These are phyloP conservation scores for Hypoxylon sp. DNA, from an alignment of 2,329 filamentous ascomycete genomes.

Conservation along the genomic window DNA sequence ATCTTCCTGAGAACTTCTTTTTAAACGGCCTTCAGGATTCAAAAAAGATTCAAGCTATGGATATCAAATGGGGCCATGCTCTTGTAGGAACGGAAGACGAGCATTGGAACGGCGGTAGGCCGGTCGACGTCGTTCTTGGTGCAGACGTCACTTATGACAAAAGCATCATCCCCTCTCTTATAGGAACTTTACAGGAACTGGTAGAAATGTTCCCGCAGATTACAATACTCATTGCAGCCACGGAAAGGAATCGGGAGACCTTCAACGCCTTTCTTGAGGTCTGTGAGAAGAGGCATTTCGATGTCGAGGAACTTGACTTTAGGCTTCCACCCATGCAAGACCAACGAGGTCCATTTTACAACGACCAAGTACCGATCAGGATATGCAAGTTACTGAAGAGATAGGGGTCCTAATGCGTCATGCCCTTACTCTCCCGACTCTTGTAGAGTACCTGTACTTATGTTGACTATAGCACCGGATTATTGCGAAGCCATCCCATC, in stretches of 20 bases:
- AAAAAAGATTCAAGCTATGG: conserved; percentile 63
- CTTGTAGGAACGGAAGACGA: conserved; percentile 71
- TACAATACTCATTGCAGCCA: conserved; percentile 77
- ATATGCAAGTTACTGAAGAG: conserved; percentile 63
- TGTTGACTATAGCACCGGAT: not conserved
- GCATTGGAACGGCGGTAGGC: conserved; percentile 63
- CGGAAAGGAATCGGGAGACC: conserved; percentile 78
- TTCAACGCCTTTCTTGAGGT: conserved; percentile 74
- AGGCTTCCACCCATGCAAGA: conserved; percentile 56
- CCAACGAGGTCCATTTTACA: conserved; percentile 77
- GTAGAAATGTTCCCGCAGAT: conserved; percentile 70
- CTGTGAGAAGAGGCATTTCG: conserved; percentile 66
- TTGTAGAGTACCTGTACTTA: not conserved
- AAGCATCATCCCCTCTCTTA: conserved; percentile 72
- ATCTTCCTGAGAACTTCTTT: conserved; percentile 76
- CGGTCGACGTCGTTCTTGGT: conserved; percentile 77
- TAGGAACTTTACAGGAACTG: conserved; percentile 75
- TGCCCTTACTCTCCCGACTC: not conserved
- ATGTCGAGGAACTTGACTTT: conserved; percentile 62
- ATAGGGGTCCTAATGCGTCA: not conserved
- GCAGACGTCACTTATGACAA: conserved; percentile 86
- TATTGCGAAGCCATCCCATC: not conserved
- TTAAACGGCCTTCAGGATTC: conserved; percentile 74
- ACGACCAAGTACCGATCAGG: conserved; percentile 70
- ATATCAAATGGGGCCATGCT: conserved; percentile 76